Evolutionary conservation across 768 basidiomycete species (phyloP).

Genomic region (Udeniomyces megalosporus): DNA sequence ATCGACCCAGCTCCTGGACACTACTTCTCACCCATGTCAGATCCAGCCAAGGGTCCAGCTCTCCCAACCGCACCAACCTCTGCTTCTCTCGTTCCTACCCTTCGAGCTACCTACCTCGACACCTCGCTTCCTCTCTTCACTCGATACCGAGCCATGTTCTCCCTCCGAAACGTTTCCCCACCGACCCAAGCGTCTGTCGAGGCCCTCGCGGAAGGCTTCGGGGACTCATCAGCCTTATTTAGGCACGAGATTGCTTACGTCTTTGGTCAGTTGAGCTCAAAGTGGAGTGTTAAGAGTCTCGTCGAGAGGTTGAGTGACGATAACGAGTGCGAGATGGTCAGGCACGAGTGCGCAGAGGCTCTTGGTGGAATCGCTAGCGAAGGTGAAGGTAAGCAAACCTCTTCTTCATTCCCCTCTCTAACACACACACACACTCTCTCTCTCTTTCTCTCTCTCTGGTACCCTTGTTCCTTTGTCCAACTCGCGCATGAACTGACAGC

Average conservation of each 20-base stretch:
- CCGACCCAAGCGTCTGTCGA: conserved; percentile 45
- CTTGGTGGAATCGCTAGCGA: conserved; percentile 74
- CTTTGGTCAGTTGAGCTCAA: conserved; percentile 83
- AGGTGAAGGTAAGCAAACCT: conserved; percentile 22
- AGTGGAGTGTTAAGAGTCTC: conserved; percentile 72
- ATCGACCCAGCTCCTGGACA: conserved; percentile 73
- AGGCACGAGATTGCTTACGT: conserved; percentile 98
- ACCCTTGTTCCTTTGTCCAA: not conserved
- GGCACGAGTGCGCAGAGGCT: conserved; percentile 96
- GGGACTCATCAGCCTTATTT: conserved; percentile 78
- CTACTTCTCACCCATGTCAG: conserved; percentile 16
- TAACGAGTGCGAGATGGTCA: conserved; percentile 83
- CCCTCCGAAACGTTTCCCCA: conserved; percentile 72
- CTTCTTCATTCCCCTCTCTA: not conserved
- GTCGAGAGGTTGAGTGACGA: conserved; percentile 55
- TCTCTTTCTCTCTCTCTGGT: not conserved
- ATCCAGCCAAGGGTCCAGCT: conserved; percentile 28
- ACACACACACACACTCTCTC: no score
- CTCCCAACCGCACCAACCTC: conserved; percentile 17
- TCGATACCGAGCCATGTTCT: conserved; percentile 96
- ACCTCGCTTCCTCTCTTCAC: conserved; percentile 59
- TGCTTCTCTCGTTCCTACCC: conserved; percentile 33
- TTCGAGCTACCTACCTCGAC: conserved; percentile 52
- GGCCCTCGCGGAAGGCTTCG: conserved; percentile 79
- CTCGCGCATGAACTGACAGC: conserved; percentile 15